These are phyloP conservation scores for Mortierella antarctica DNA, from an alignment of 192 early-diverging fungal species.

Conservation along the genomic window DNA sequence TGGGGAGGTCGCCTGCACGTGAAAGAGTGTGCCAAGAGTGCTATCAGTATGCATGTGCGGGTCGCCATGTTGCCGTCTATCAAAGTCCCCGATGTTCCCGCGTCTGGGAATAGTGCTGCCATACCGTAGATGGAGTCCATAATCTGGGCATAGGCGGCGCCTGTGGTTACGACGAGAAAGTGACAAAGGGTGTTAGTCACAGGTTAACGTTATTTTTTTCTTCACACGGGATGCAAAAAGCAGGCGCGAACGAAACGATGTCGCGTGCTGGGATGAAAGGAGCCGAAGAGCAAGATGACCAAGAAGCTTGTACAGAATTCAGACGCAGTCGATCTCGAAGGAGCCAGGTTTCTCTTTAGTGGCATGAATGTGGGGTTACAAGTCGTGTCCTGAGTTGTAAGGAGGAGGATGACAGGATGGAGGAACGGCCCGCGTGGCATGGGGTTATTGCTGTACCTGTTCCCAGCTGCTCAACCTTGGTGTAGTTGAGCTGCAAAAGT, in stretches of 20 bases:
- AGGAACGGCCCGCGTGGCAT: not conserved
- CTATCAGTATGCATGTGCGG: not conserved
- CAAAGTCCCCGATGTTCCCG: not conserved
- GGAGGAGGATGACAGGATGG: not conserved
- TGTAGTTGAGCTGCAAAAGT: conserved; percentile 89
- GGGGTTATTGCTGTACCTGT: conserved; percentile 69
- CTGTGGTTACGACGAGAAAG: conserved; percentile 40
- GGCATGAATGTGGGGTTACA: not conserved
- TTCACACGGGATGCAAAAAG: not conserved
- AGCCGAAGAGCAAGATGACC: not conserved
- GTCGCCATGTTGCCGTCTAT: not conserved
- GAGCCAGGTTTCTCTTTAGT: too few species aligned
- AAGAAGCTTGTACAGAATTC: not conserved
- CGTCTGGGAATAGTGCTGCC: not conserved
- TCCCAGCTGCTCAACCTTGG: conserved; percentile 95
- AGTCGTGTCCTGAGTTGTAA: not conserved
- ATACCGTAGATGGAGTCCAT: conserved; percentile 79
- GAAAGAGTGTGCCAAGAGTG: conserved; percentile 3
- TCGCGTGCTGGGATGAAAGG: not conserved
- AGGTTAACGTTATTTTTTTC: not conserved
- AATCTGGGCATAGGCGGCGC: conserved; percentile 76
- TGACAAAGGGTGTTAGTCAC: not conserved
- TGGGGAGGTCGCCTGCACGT: conserved; percentile 75
- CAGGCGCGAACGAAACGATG: not conserved
- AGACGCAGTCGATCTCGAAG: too few species aligned